Percentiles rank a stretch among this genome's conserved stretches.
These are phyloP conservation scores for Pulveroboletus sp. DNA, from an alignment of 768 basidiomycete genomes.

Conservation along the genomic window DNA sequence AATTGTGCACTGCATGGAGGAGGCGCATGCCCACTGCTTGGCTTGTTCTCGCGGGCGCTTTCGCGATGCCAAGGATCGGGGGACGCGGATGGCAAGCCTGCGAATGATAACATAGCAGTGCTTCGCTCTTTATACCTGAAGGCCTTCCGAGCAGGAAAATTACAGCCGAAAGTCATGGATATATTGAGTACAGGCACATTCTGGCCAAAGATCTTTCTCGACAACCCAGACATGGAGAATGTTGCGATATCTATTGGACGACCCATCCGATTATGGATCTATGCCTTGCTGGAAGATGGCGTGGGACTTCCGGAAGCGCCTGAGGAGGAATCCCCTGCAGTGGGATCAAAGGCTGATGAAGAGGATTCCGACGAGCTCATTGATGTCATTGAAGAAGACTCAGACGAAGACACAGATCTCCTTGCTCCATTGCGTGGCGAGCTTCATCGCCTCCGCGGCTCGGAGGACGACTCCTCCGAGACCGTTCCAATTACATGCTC, in stretches of 20 bases:
- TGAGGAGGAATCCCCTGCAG: constrained; percentile 6
- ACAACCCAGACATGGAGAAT: constrained; percentile 71
- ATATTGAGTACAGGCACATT: constrained; percentile 57
- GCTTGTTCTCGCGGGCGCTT: constrained; percentile 45
- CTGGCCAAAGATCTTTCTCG: constrained; percentile 73
- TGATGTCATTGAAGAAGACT: constrained; percentile 63
- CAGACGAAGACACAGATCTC: constrained; percentile 45
- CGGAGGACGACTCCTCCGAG: constrained; percentile 33
- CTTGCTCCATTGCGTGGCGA: constrained; percentile 69
- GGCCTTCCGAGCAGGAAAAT: constrained; percentile 57
- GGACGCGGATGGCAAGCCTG: constrained; percentile 1
- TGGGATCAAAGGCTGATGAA: constrained; percentile 24
- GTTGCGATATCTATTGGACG: constrained; percentile 60
- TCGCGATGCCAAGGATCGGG: constrained; percentile 21
- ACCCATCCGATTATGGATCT: constrained; percentile 60
- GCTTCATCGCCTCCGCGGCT: constrained; percentile 51
- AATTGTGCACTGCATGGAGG: constrained; percentile 61
- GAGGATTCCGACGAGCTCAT: constrained; percentile 59
- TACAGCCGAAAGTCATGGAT: constrained; percentile 59
- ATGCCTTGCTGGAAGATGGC: constrained; percentile 63
- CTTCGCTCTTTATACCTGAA: constrained; percentile 52
- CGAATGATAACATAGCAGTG: constrained; percentile 15
- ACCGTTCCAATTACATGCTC: constrained; percentile 28
- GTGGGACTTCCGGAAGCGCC: constrained; percentile 51
- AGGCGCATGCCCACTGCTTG: constrained; percentile 52